These are phyloP conservation scores for Adiantum capillusveneris DNA, from an alignment of 75 land plant species.

Conservation along the genomic window DNA sequence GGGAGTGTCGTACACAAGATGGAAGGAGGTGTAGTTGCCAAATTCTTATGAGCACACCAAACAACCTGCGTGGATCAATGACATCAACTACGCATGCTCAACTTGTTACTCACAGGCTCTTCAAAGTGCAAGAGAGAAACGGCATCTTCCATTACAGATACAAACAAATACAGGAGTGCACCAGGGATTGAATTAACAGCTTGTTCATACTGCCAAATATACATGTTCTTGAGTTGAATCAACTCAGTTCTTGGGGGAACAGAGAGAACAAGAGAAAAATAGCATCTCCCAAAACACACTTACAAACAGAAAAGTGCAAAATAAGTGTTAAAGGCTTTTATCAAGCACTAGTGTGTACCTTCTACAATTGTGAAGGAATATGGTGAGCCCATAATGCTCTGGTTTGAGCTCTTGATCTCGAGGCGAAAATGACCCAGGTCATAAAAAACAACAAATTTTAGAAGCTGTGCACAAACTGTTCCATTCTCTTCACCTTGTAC, in stretches of 20 bases:
- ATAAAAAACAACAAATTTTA: background rate
- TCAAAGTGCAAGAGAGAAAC: too few species aligned
- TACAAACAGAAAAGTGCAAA: too few species aligned
- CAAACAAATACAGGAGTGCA: too few species aligned
- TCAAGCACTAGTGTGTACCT: background rate
- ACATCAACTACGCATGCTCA: too few species aligned
- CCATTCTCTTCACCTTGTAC: background rate
- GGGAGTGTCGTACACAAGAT: too few species aligned
- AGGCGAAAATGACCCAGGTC: background rate
- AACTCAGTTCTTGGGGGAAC: background rate
- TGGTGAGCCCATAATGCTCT: background rate
- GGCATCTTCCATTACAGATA: too few species aligned
- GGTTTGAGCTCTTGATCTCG: constrained; percentile 1
- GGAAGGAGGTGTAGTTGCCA: too few species aligned
- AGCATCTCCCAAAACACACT: background rate
- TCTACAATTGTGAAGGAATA: constrained; percentile 1
- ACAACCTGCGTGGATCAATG: too few species aligned
- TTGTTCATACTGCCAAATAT: background rate
- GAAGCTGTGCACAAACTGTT: background rate
- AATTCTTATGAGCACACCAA: too few species aligned
- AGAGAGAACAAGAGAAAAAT: too few species aligned
- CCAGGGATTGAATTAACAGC: background rate
- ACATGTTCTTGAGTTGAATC: background rate
- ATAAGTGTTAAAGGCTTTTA: too few species aligned
- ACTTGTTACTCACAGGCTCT: too few species aligned